Evolutionary conservation across 805 yeast genomes (phyloP).

Genomic region (Ogataea methanolica): DNA sequence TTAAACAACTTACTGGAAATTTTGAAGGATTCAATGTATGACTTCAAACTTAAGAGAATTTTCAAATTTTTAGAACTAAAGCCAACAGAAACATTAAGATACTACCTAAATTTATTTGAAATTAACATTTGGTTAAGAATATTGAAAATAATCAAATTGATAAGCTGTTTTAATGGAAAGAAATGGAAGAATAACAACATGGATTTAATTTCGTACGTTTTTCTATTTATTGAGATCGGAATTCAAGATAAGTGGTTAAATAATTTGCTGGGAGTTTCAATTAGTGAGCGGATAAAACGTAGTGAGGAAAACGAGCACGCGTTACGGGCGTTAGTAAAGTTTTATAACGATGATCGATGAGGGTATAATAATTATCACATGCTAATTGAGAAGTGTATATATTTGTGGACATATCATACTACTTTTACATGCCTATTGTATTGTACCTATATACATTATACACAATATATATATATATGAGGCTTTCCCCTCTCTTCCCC

Average conservation of each 20-base stretch:
- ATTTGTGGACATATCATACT: too few relatives aligned
- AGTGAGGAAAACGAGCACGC: too few relatives aligned
- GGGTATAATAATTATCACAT: too few relatives aligned
- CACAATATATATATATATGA: too few relatives aligned
- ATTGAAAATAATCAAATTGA: constrained; percentile 66
- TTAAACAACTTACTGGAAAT: constrained; percentile 49
- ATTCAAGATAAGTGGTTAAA: constrained; percentile 85
- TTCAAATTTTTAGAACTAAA: constrained; percentile 56
- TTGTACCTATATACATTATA: too few relatives aligned
- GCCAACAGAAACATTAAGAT: constrained; percentile 59
- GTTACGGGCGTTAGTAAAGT: too few relatives aligned
- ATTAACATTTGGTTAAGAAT: constrained; percentile 61
- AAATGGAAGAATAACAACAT: constrained; percentile 92
- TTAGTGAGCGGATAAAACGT: too few relatives aligned
- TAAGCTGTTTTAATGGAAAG: constrained; percentile 87
- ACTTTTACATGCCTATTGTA: too few relatives aligned
- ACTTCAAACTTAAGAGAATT: constrained; percentile 70
- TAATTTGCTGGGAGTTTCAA: constrained; percentile 39
- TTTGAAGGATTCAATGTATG: constrained; percentile 49
- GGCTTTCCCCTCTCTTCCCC: too few relatives aligned
- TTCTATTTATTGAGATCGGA: constrained; percentile 65
- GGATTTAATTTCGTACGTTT: constrained; percentile 88
- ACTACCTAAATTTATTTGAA: constrained; percentile 57
- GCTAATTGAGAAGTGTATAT: too few relatives aligned
- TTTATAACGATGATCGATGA: too few relatives aligned